phyloP scores from a whole-genome alignment of 495 filamentous ascomycete genomes.

The Penicillium verhagenii region DNA sequence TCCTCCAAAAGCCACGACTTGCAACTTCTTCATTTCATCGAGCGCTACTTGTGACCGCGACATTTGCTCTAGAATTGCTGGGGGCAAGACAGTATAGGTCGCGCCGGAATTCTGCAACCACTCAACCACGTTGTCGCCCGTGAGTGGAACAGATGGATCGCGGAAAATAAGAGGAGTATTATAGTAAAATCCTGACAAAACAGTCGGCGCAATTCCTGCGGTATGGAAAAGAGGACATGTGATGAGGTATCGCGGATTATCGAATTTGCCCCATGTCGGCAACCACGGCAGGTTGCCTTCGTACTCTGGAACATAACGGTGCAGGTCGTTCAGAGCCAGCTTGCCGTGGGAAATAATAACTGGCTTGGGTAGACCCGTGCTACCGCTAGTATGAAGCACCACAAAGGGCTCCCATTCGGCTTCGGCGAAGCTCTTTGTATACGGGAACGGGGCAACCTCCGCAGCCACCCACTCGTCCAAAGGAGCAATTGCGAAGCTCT shows the following conservation, averaged over 20 bases:
- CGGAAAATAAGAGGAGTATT: background rate
- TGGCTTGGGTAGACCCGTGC: slow-evolving; percentile 46
- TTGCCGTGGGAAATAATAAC: slow-evolving; percentile 30
- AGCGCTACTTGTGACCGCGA: slow-evolving; percentile 7
- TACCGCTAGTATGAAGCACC: slow-evolving; percentile 45
- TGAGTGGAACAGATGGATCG: slow-evolving; percentile 15
- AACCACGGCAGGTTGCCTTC: slow-evolving; percentile 10
- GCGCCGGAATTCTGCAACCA: slow-evolving; percentile 17
- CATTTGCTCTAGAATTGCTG: slow-evolving; percentile 21
- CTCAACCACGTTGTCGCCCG: slow-evolving; percentile 15
- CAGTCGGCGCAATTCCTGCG: slow-evolving; percentile 7
- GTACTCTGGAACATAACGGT: slow-evolving; percentile 13
- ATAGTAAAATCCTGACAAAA: background rate
- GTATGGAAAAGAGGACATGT: slow-evolving; percentile 18
- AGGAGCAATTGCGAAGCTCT: slow-evolving; percentile 10
- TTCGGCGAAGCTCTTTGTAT: slow-evolving; percentile 31
- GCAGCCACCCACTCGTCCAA: slow-evolving; percentile 20
- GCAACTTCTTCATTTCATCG: slow-evolving; percentile 16
- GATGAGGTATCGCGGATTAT: slow-evolving; percentile 14
- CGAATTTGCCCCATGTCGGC: slow-evolving; percentile 8
- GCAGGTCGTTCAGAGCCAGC: slow-evolving; percentile 15
- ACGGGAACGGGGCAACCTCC: slow-evolving; percentile 21
- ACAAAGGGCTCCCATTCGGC: slow-evolving; percentile 28
- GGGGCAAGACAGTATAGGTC: slow-evolving; percentile 12
- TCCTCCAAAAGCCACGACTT: slow-evolving; percentile 22